Conservation (phyloP, 2,329 filamentous ascomycete genomes). For the Leptographium procerum region DNA sequence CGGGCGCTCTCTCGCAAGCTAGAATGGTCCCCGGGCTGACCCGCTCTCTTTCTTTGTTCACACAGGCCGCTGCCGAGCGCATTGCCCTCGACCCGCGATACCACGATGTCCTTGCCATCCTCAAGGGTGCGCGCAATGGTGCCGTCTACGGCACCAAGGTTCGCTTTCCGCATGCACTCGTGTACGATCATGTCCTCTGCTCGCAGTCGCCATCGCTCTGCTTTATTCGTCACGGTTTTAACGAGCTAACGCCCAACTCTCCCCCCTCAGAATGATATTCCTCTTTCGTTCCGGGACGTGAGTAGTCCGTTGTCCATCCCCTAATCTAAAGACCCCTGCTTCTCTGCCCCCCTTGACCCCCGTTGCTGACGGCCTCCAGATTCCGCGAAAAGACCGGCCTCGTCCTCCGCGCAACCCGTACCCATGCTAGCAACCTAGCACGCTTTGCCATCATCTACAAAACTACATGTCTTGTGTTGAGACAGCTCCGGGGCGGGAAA, state of each 20-base stretch:
- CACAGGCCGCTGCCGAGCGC: constrained; percentile 57
- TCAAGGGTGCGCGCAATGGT: constrained; percentile 94
- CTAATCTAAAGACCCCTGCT: too few relatives aligned
- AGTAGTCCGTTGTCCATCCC: constrained; percentile 20
- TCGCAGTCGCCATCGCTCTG: not conserved
- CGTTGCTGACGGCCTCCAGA: constrained; percentile 17
- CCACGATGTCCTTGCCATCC: constrained; percentile 70
- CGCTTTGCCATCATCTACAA: constrained; percentile 92
- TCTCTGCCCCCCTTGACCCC: not conserved
- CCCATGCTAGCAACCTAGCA: constrained; percentile 84
- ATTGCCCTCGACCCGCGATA: constrained; percentile 74
- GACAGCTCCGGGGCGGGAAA: constrained; percentile 49
- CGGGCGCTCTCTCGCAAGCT: not conserved
- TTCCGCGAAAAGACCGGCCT: constrained; percentile 67
- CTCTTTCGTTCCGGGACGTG: constrained; percentile 87
- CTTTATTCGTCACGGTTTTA: not conserved
- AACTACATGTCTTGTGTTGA: constrained; percentile 62
- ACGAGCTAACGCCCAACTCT: not conserved
- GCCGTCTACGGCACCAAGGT: constrained; percentile 95
- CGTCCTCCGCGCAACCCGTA: constrained; percentile 75
- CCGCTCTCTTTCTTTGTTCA: not conserved
- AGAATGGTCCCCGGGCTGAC: not conserved
- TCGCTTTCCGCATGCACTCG: constrained; percentile 92
- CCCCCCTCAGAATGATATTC: constrained; percentile 69
- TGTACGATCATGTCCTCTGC: constrained; percentile 31